Evolutionary conservation across 192 early-diverging fungal species (phyloP), one percentile per base, ranked within the genome.

Genomic region (Podila clonocystis): DNA sequence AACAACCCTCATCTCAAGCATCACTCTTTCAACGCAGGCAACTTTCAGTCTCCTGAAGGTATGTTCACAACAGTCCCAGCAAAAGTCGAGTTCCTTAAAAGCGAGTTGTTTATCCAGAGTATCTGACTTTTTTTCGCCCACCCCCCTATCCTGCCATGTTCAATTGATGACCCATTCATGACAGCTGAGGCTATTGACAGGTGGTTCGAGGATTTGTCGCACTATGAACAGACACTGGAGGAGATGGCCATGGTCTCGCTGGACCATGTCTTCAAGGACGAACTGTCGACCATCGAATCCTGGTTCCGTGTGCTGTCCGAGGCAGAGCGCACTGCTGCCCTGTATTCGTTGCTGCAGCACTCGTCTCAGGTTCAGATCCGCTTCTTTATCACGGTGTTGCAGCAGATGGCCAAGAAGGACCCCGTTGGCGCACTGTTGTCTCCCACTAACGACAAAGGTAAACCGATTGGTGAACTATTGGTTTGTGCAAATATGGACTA

Each of bases 261-360:
- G 58, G 95, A 97, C 76, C 91, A 91, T 50, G 89, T 89, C 67
- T 97, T 96, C 74, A 91, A 94, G 66, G 96, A 97, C 59, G 97
- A 97, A 78, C 90, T 98, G 55, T 89, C 91, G 58, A 93, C 95
- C 52, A 94, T 99, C 58, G 95, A 99, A 82, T 91, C 97, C 68
- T 99, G 97, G 97, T 96, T 99, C 83, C 88, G 89, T 8, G 93
- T 96, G 34, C 86, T 97, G 60, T 89, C 92, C 4, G 96, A 99
- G 72, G 90, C 94, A 30, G 97, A 99, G 85, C 86, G 95, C 31
- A 97, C 96, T 19, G 91, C 95, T n/a, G 92, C 95, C 26, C 89
- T 99, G 68, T 97, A 97, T 86, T 91, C 92, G 49, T 89, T 99
- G 36, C 86, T 99, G 63, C 96, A 97, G 83, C 91, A 95, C 84